These are phyloP conservation scores for Codiaeum variegatum DNA, from an alignment of 441 rosid genomes.

Conservation along the genomic window DNA sequence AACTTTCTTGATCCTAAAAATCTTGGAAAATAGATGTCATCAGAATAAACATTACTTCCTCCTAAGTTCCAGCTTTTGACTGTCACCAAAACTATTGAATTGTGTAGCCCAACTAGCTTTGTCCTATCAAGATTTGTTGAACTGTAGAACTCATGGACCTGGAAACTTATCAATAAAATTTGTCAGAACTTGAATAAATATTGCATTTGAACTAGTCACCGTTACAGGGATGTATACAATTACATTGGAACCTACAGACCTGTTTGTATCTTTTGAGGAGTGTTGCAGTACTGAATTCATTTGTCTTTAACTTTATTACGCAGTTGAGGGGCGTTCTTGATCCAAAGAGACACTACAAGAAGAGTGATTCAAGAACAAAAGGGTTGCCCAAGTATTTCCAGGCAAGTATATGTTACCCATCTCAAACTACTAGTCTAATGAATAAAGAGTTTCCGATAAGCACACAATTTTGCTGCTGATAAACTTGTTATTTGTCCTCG, in stretches of 20 bases:
- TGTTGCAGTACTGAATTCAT: neutral
- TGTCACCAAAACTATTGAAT: too few relatives aligned
- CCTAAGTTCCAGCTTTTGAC: too few relatives aligned
- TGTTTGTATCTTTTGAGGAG: neutral
- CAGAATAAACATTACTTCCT: too few relatives aligned
- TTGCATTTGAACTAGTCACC: neutral
- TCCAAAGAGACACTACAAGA: slow-evolving; percentile 86
- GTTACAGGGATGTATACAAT: neutral
- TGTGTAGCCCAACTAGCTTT: neutral
- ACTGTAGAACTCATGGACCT: neutral
- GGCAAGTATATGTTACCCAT: slow-evolving; percentile 37
- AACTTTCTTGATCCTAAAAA: too few relatives aligned
- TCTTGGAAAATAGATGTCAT: too few relatives aligned
- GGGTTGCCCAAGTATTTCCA: slow-evolving; percentile 77
- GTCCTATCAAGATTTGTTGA: neutral
- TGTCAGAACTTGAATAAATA: neutral
- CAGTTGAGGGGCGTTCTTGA: slow-evolving; percentile 77
- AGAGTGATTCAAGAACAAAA: slow-evolving; percentile 48
- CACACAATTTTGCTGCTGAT: neutral
- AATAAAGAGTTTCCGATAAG: slow-evolving; percentile 15
- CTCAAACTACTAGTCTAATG: neutral
- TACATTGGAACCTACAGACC: neutral
- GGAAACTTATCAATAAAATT: neutral
- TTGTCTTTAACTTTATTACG: slow-evolving; percentile 1
- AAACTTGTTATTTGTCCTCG: neutral